Percentiles rank a stretch among this genome's conserved stretches.
These are phyloP conservation scores for Ambrosiella xylebori DNA, from an alignment of 2,329 filamentous ascomycete species.

Conservation along the genomic window DNA sequence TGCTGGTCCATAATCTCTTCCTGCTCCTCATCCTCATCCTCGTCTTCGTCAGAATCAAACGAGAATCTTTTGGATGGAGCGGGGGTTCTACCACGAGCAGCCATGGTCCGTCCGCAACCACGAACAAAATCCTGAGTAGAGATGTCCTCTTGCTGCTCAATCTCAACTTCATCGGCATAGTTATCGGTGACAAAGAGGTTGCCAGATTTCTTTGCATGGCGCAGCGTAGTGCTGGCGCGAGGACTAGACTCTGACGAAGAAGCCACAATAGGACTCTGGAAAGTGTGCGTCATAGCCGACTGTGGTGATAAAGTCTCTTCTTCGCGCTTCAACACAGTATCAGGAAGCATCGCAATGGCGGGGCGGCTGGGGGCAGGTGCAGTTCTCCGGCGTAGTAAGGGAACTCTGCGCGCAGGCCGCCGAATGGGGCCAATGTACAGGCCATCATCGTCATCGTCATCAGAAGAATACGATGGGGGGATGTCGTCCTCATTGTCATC, in stretches of 20 bases:
- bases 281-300: slow-evolving; percentile 43
- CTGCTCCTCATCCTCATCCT: slow-evolving; percentile 5
- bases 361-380: slow-evolving; percentile 35
- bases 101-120: slow-evolving; percentile 1
- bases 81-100: slow-evolving; percentile 15
- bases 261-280: slow-evolving; percentile 37
- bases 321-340: slow-evolving; percentile 72
- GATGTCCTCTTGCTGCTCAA: slow-evolving; percentile 11
- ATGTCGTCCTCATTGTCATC: slow-evolving; percentile 27
- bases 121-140: slow-evolving; percentile 12
- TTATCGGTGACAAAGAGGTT: slow-evolving; percentile 45
- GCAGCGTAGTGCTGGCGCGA: slow-evolving; percentile 31
- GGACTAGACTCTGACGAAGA: slow-evolving; percentile 66
- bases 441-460: slow-evolving; percentile 46
- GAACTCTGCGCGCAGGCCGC: slow-evolving; percentile 36
- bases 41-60: slow-evolving; percentile 13
- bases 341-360: slow-evolving; percentile 74
- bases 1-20: not conserved
- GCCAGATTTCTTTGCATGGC: slow-evolving; percentile 43
- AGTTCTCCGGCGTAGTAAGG: slow-evolving; percentile 31
- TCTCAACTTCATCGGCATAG: slow-evolving; percentile 33
- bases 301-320: slow-evolving; percentile 57
- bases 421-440: slow-evolving; percentile 54
- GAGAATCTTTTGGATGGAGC: slow-evolving; percentile 8
- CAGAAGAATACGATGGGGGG: slow-evolving; percentile 24